These are phyloP conservation scores for Mycena indigotica DNA, from an alignment of 768 basidiomycete genomes.

Conservation along the genomic window DNA sequence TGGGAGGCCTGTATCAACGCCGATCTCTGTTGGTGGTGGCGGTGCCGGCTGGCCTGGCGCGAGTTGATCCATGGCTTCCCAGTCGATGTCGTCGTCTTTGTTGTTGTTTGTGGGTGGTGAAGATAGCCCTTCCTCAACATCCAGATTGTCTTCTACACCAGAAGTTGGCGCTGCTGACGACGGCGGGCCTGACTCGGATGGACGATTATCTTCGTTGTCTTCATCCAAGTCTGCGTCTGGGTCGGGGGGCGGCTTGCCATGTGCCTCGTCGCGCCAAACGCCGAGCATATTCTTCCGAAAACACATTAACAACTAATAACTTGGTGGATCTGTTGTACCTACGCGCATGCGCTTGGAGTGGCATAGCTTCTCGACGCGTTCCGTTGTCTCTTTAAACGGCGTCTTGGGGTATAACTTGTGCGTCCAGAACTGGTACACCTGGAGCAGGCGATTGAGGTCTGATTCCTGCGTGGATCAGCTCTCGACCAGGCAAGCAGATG, in stretches of 20 bases:
- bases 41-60: too few relatives aligned
- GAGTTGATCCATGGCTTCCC: too few relatives aligned
- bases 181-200: not conserved
- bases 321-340: not conserved
- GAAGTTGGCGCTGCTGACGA: not conserved
- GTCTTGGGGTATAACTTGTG: slow-evolving; percentile 91
- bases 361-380: slow-evolving; percentile 85
- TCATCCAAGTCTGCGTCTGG: slow-evolving; percentile 42
- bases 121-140: too few relatives aligned
- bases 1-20: too few relatives aligned
- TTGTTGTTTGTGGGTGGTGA: too few relatives aligned
- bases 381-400: slow-evolving; percentile 83
- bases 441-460: slow-evolving; percentile 80
- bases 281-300: slow-evolving; percentile 70
- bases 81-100: too few relatives aligned
- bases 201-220: slow-evolving; percentile 14
- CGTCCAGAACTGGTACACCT: slow-evolving; percentile 92
- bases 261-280: slow-evolving; percentile 77
- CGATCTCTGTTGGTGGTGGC: too few relatives aligned
- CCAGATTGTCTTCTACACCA: not conserved
- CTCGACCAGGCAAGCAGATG: too few relatives aligned
- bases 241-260: slow-evolving; percentile 32
- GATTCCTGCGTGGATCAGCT: too few relatives aligned
- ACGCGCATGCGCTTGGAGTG: slow-evolving; percentile 78
- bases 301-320: slow-evolving; percentile 7